Base-by-base conservation (phyloP, 192 early-diverging fungal genomes). In the Diversispora epigaea region DNA sequence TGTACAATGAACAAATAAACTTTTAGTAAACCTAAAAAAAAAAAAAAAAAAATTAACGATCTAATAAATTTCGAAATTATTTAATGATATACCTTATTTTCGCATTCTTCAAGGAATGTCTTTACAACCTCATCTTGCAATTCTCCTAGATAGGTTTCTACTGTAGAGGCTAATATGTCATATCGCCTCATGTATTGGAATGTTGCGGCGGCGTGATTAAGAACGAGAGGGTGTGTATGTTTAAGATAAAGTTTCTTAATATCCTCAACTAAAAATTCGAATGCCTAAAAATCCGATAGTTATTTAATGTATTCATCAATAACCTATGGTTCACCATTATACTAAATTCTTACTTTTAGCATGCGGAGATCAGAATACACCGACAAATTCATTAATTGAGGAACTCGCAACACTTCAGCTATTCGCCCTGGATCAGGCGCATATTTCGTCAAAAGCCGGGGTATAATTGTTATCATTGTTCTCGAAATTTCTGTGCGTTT, bases 281-380 rank as follows among this genome's bases (percentile, higher is more conserved):
- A 88, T 32, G 83, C 79, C 78, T 86, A 73, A 63, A 14, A 63
- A 40, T 17, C 8, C 14, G 6, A 4, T 8, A 9, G 25, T 32
- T 9, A 60, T 25, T 60, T 11, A 22, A n/a, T 19, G 7, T 52
- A 14, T 22, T 17, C 8, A 43, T 50, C 49, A 17, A 60, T 8
- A 45, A 43, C 45, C 10, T 7, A 25, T 43, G 19, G 1, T 6
- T 40, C 40, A 32, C 17, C 6, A 1, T 6, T 44, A 62, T n/a
- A 56, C 4, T 41, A n/a, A 0, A 10, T 9, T 69, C 77, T 73
- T 76, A 86, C 85, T 15, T 80, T 67, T 68, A 76, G 47, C 76
- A 82, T 80, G 8, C 84, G 82, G 47, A 86, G 63, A 21, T 86
- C 85, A 9, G 79, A 49, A 62, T 88, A 88, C 3, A 84, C 78